Evolutionary conservation across 768 basidiomycete genomes (phyloP).

Genomic region (Chalciporus piperatus): DNA sequence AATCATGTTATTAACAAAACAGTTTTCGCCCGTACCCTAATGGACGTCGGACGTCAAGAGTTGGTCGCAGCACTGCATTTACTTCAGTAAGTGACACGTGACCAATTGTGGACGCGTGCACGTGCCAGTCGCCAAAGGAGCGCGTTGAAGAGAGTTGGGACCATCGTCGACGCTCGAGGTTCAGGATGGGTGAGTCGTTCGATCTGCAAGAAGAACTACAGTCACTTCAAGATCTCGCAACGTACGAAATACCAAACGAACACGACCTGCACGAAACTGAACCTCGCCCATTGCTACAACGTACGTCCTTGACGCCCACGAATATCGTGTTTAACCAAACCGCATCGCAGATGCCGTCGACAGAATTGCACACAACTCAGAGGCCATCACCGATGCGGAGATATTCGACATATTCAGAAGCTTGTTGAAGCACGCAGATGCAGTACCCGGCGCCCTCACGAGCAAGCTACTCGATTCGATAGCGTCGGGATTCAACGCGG

Average conservation of each 20-base stretch:
- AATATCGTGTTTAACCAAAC: slow-evolving; percentile 6
- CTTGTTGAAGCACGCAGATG: slow-evolving; percentile 71
- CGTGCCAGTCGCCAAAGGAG: slow-evolving; percentile 19
- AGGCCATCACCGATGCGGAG: slow-evolving; percentile 61
- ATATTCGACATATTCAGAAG: slow-evolving; percentile 83
- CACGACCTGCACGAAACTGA: slow-evolving; percentile 60
- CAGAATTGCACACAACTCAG: slow-evolving; percentile 71
- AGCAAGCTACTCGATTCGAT: slow-evolving; percentile 87
- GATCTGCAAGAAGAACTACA: slow-evolving; percentile 80
- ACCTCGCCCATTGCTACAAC: slow-evolving; percentile 55
- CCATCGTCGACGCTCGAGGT: slow-evolving; percentile 4
- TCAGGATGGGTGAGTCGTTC: slow-evolving; percentile 45
- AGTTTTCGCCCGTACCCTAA: too few species aligned
- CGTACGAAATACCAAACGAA: slow-evolving; percentile 68
- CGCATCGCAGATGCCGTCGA: slow-evolving; percentile 66
- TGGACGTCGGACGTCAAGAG: too few species aligned
- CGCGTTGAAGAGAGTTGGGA: slow-evolving; percentile 9
- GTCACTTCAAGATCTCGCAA: slow-evolving; percentile 54
- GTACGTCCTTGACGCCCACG: slow-evolving; percentile 31
- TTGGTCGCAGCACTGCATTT: too few species aligned
- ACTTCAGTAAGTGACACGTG: too few species aligned
- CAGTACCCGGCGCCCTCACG: slow-evolving; percentile 64
- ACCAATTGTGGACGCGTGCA: slow-evolving; percentile 14
- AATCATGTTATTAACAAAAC: too few species aligned
- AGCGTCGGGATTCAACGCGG: slow-evolving; percentile 66